Conservation (phyloP, 768 basidiomycete genomes). For the Phlebiopsis flavidoalba region DNA sequence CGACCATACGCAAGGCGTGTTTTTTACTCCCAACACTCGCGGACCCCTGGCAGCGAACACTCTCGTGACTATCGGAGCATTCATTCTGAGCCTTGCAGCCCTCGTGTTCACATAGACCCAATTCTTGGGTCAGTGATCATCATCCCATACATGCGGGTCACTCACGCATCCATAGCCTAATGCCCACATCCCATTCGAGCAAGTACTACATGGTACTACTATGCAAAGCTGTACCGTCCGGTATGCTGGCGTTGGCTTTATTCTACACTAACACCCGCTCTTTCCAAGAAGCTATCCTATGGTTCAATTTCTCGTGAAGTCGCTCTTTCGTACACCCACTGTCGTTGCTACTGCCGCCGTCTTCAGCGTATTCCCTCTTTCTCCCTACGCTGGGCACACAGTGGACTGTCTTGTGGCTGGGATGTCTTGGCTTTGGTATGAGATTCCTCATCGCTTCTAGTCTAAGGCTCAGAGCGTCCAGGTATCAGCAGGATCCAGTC, state of each 20-base stretch:
- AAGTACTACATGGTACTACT: background rate
- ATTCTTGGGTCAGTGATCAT: slow-evolving; percentile 45
- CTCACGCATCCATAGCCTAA: background rate
- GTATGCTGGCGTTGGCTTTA: slow-evolving; percentile 46
- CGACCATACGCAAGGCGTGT: slow-evolving; percentile 54
- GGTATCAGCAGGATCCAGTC: background rate
- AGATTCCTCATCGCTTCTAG: background rate
- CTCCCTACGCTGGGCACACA: slow-evolving; percentile 52
- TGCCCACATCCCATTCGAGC: background rate
- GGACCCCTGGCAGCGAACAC: slow-evolving; percentile 53
- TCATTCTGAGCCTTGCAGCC: slow-evolving; percentile 56
- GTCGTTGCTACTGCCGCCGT: slow-evolving; percentile 43
- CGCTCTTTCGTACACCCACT: slow-evolving; percentile 51
- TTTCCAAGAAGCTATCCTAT: slow-evolving; percentile 39
- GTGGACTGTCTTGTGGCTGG: slow-evolving; percentile 52
- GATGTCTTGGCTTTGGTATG: slow-evolving; percentile 63
- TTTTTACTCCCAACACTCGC: slow-evolving; percentile 55
- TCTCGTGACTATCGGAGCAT: slow-evolving; percentile 56
- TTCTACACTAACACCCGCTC: slow-evolving; percentile 55
- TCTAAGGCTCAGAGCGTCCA: background rate
- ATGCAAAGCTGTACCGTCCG: background rate
- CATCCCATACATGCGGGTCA: slow-evolving; percentile 32
- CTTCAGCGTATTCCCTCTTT: slow-evolving; percentile 59
- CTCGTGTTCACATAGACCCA: slow-evolving; percentile 59
- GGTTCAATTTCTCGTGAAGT: slow-evolving; percentile 53